Evolutionary conservation across 139 green algal genomes (phyloP).

Genomic region (Coelastrella sp.): DNA sequence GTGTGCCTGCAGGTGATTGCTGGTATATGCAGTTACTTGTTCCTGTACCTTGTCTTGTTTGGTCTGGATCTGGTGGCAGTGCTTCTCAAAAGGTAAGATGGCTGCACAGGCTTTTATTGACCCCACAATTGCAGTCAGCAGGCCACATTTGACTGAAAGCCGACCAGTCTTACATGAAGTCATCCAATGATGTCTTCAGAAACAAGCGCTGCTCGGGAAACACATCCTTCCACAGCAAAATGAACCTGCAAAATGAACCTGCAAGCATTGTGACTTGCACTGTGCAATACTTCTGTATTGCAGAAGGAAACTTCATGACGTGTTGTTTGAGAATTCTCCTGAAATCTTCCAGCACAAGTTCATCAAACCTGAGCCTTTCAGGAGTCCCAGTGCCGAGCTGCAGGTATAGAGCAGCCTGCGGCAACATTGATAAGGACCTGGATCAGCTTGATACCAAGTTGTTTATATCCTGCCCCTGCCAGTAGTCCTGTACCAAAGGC

Average conservation of each 20-base stretch:
- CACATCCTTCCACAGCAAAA: too few relatives aligned
- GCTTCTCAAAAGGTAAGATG: not conserved
- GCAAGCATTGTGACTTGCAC: too few relatives aligned
- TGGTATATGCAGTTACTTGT: slow-evolving; percentile 65
- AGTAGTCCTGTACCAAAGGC: not conserved
- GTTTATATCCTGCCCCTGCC: not conserved
- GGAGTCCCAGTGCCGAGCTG: slow-evolving; percentile 4
- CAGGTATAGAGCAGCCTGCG: slow-evolving; percentile 5
- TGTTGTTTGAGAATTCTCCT: slow-evolving; percentile 15
- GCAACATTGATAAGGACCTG: too few relatives aligned
- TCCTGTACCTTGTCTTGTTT: slow-evolving; percentile 59
- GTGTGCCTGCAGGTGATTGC: slow-evolving; percentile 67
- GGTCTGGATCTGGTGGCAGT: not conserved
- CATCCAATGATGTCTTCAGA: too few relatives aligned
- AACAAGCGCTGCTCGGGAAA: too few relatives aligned
- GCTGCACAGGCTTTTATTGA: too few relatives aligned
- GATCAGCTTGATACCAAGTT: too few relatives aligned
- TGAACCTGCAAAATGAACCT: too few relatives aligned
- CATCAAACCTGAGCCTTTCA: not conserved
- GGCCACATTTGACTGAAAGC: too few relatives aligned
- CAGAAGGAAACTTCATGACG: slow-evolving; percentile 1
- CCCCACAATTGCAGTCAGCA: too few relatives aligned
- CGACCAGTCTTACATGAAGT: too few relatives aligned
- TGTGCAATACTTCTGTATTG: too few relatives aligned
- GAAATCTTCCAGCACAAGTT: not conserved